These are phyloP conservation scores for Sporisorium sorghi DNA, from an alignment of 1,284 basidiomycete species.

Conservation along the genomic window DNA sequence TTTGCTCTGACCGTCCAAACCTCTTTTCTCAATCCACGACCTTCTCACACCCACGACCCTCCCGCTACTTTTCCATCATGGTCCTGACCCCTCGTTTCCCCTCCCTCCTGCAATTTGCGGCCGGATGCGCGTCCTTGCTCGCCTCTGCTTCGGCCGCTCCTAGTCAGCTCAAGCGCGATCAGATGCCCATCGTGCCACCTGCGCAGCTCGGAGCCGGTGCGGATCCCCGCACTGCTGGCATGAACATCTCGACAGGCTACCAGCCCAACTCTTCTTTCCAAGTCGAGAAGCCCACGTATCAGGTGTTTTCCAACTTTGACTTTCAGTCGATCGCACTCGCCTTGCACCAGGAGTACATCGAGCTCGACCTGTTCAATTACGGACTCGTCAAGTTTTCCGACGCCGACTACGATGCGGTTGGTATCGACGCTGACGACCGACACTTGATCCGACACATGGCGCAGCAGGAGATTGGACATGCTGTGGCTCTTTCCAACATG, in stretches of 20 bases:
- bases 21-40: neutral
- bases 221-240: constrained; percentile 33
- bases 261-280: constrained; percentile 40
- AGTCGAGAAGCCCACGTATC: constrained; percentile 42
- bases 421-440: constrained; percentile 48
- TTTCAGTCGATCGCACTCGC: constrained; percentile 53
- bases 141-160: constrained; percentile 22
- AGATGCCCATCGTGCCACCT: constrained; percentile 19
- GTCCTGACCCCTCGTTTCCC: constrained; percentile 5
- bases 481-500: constrained; percentile 53
- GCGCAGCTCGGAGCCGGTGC: constrained; percentile 33
- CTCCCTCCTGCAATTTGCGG: constrained; percentile 10
- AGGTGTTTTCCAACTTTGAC: constrained; percentile 51
- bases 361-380: constrained; percentile 62
- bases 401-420: constrained; percentile 49
- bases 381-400: constrained; percentile 53
- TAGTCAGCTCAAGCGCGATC: constrained; percentile 10
- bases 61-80: constrained; percentile 8
- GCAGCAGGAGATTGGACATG: constrained; percentile 60
- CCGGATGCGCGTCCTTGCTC: constrained; percentile 20
- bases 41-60: neutral
- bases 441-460: constrained; percentile 54
- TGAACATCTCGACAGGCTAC: constrained; percentile 43
- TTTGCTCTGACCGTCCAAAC: neutral
- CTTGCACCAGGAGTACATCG: constrained; percentile 59